These are phyloP conservation scores for Akebia trifoliata DNA, from an alignment of 164 flowering plant genomes.

Conservation along the genomic window DNA sequence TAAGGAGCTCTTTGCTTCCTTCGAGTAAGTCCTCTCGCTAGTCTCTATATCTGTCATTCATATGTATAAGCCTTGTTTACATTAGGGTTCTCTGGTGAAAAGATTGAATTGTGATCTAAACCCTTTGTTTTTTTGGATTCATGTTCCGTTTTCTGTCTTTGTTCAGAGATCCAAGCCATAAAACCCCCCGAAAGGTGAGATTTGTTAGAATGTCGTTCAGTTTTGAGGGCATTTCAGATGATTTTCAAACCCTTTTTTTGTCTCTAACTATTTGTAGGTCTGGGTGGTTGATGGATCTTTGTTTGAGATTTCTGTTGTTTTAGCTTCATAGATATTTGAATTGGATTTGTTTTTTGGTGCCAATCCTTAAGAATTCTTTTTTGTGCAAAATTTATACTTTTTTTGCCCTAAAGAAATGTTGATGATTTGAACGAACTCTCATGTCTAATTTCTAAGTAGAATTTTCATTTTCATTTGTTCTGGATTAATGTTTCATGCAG, in stretches of 20 bases:
- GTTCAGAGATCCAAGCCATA: conserved; percentile 5
- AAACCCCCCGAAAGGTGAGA: background rate
- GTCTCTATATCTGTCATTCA: background rate
- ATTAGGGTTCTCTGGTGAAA: background rate
- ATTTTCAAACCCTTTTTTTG: background rate
- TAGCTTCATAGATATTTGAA: background rate
- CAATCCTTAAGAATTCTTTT: background rate
- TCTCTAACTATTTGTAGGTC: background rate
- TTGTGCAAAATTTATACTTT: no score
- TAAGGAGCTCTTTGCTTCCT: background rate
- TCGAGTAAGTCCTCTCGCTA: background rate
- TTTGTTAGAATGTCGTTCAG: background rate
- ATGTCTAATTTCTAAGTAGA: background rate
- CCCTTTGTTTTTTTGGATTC: background rate
- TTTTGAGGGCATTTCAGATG: background rate
- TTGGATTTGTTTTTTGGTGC: background rate
- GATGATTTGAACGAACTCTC: background rate
- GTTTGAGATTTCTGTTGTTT: background rate
- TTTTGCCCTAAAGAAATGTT: background rate
- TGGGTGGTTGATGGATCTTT: background rate
- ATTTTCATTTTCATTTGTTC: background rate
- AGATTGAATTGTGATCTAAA: background rate
- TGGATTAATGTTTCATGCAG: background rate
- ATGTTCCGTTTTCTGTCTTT: background rate
- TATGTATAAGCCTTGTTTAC: background rate